These are phyloP conservation scores for Lachnellula cervina DNA, from an alignment of 2,329 filamentous ascomycete species.

Conservation along the genomic window DNA sequence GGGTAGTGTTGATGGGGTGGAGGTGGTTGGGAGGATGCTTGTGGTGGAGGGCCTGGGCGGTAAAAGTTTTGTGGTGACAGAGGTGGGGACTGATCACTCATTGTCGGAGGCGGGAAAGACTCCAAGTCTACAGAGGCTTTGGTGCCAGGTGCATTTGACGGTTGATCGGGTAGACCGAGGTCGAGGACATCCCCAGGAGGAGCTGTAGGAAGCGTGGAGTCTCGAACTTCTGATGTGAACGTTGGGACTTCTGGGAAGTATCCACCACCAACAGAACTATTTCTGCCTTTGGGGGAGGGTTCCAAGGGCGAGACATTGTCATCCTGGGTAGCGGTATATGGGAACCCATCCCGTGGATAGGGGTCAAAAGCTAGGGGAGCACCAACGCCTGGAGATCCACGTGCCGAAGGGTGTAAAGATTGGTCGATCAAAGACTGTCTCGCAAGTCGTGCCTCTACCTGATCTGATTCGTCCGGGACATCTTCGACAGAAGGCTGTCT, in stretches of 20 bases:
- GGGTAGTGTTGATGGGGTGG: conserved; percentile 5
- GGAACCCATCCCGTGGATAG: conserved; percentile 28
- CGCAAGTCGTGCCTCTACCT: conserved; percentile 39
- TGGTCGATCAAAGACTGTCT: conserved; percentile 44
- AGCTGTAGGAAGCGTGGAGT: conserved; percentile 25
- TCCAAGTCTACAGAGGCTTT: conserved; percentile 26
- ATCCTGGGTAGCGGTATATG: conserved; percentile 29
- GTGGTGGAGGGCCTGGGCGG: conserved; percentile 17
- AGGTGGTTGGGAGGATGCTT: conserved; percentile 29
- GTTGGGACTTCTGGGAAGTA: conserved; percentile 51
- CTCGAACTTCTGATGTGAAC: conserved; percentile 25
- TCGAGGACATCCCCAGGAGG: conserved; percentile 21
- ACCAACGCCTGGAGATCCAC: conserved; percentile 17
- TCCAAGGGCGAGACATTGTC: conserved; percentile 50
- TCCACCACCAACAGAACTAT: conserved; percentile 48
- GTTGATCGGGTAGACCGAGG: conserved; percentile 25
- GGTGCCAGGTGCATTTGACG: conserved; percentile 20
- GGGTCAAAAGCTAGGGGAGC: conserved; percentile 31
- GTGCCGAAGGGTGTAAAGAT: conserved; percentile 41
- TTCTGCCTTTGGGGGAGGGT: conserved; percentile 37
- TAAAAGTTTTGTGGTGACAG: conserved; percentile 34
- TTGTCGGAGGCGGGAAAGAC: conserved; percentile 31
- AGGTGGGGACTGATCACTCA: conserved; percentile 8
- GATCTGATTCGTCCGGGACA: conserved; percentile 51
- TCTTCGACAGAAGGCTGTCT: conserved; percentile 46